Base-by-base conservation (phyloP, 345 rosid genomes). In the Acer negundo region DNA sequence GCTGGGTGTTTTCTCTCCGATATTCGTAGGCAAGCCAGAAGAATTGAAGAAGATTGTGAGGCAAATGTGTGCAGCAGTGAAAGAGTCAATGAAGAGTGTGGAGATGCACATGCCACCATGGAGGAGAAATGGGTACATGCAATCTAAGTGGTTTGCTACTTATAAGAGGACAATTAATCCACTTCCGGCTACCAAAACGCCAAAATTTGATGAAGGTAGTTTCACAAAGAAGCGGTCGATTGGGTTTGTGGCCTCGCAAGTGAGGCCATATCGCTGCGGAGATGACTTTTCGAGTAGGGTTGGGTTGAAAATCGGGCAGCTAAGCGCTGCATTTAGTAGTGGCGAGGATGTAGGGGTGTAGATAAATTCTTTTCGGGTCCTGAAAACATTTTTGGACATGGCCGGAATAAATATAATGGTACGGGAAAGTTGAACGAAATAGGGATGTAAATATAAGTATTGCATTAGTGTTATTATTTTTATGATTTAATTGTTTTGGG, bases 51-150 rank as follows among this genome's bases (percentile, higher is more conserved):
- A 88, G 79, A 63, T 87, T 0, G 90, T 87, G 80, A 90, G 88
- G 77, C 67, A 91, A 19, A 91, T 96, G 95, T 89, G 94, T 81
- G 81, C 51, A 11, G 94, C 87, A 7, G 81, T 88, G 1, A 84
- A 86, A 62, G 77, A 74, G 73, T 91, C 97, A 10, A 85, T 96
- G 93, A 89, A 81, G 62, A 78, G 79, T 62, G 79, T 62, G 3
- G 83, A 70, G 35, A 65, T 94, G 86, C 75, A 71, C 7, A 77
- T 91, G 67, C 93, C 98, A 0, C 99, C 99, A 0, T 96, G 99
- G 99, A 90, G 98, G 80, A 89, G 88, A 70, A 85, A 86, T 13
- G 84, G 89, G 19, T 94, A 90, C 77, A 82, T 94, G 97, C 93
- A 89, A 75, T 89, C 90, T 19, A 96, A 94, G 78, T 94, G 99